These are phyloP conservation scores for Hyaloscypha bicolor DNA, from an alignment of 495 filamentous ascomycete species.

Conservation along the genomic window DNA sequence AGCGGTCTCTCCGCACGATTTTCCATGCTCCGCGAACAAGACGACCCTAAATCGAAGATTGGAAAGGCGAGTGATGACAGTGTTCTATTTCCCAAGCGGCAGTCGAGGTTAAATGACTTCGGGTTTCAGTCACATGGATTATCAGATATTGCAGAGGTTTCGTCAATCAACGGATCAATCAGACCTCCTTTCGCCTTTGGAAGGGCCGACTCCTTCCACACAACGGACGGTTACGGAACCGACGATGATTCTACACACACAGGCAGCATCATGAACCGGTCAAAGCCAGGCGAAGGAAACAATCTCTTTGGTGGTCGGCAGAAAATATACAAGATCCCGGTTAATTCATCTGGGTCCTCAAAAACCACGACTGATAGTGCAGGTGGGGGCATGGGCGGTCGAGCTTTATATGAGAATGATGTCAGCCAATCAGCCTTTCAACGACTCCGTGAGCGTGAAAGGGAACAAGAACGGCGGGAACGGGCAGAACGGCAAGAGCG, in stretches of 20 bases:
- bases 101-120: constrained; percentile 64
- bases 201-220: constrained; percentile 31
- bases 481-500: constrained; percentile 38
- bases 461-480: constrained; percentile 48
- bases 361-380: constrained; percentile 40
- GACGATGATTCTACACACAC: constrained; percentile 60
- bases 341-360: constrained; percentile 46
- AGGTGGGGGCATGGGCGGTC: constrained; percentile 62
- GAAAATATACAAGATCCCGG: constrained; percentile 90
- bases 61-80: constrained; percentile 96
- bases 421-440: constrained; percentile 80
- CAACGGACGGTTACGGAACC: constrained; percentile 53
- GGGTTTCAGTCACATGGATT: constrained; percentile 57
- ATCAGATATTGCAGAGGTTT: constrained; percentile 85
- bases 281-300: constrained; percentile 88
- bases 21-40: constrained; percentile 93
- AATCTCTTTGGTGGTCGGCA: constrained; percentile 94
- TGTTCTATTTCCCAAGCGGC: constrained; percentile 80
- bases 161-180: constrained; percentile 70
- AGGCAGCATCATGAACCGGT: constrained; percentile 79
- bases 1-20: constrained; percentile 92
- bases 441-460: constrained; percentile 63
- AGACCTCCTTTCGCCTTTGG: constrained; percentile 54
- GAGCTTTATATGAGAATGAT: constrained; percentile 84
- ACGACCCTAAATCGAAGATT: constrained; percentile 82